Evolutionary conservation across 176 grass and related monocot genomes (phyloP).

Genomic region (barley (Hordeum vulgare)): MorexV3_pseudomolecules_assembly NC_058523.1:18556191-18556690

Average conservation of each 20-base stretch:
- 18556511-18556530: no score
- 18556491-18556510: neutral
- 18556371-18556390: neutral
- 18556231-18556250: no score
- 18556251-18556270: no score
- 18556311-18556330: slow-evolving; percentile 81
- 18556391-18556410: slow-evolving; percentile 1
- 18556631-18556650: no score
- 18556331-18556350: slow-evolving; percentile 16
- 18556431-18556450: slow-evolving; percentile 79
- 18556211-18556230: no score
- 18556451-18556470: slow-evolving; percentile 83
- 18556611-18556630: no score
- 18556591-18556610: no score
- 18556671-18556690: no score
- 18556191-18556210: no score
- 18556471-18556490: slow-evolving; percentile 49
- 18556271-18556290: no score
- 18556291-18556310: slow-evolving; percentile 84
- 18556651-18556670: no score
- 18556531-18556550: neutral
- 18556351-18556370: neutral
- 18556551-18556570: neutral
- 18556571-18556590: no score
- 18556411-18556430: slow-evolving; percentile 49